phyloP scores from a whole-genome alignment of 768 basidiomycete genomes.

The Leccinum rimulosum region DNA sequence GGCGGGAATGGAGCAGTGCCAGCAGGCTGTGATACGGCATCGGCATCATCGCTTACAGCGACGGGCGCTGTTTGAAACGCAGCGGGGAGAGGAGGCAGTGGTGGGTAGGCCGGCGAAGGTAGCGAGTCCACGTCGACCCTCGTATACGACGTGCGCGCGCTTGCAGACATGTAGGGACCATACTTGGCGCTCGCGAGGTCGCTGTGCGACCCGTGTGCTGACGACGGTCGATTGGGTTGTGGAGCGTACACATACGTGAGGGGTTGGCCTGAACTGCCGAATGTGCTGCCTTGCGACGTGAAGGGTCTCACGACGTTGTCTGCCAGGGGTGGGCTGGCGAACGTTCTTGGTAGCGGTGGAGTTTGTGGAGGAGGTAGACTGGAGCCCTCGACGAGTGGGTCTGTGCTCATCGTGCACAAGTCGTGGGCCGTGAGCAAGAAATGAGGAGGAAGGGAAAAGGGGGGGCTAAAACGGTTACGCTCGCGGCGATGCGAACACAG shows the following conservation, averaged over 20 bases:
- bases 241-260: slow-evolving; percentile 6
- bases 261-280: slow-evolving; percentile 8
- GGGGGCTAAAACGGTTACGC: neutral
- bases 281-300: slow-evolving; percentile 26
- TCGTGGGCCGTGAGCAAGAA: neutral
- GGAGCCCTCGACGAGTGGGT: neutral
- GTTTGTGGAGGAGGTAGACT: neutral
- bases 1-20: slow-evolving; percentile 2
- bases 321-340: slow-evolving; percentile 21
- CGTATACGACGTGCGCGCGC: slow-evolving; percentile 54
- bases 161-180: slow-evolving; percentile 36
- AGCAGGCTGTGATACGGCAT: neutral
- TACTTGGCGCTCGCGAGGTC: slow-evolving; percentile 5
- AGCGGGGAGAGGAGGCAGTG: slow-evolving; percentile 21
- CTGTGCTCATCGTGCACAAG: neutral
- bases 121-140: slow-evolving; percentile 41
- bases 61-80: slow-evolving; percentile 3
- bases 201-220: slow-evolving; percentile 11
- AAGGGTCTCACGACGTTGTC: slow-evolving; percentile 29
- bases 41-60: neutral
- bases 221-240: slow-evolving; percentile 19
- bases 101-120: slow-evolving; percentile 22
- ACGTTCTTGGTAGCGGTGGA: slow-evolving; percentile 7
- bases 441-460: neutral
- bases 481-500: neutral